phyloP scores from a whole-genome alignment of 352 stramenopile genomes.

The Sclerospora graminicola region DNA sequence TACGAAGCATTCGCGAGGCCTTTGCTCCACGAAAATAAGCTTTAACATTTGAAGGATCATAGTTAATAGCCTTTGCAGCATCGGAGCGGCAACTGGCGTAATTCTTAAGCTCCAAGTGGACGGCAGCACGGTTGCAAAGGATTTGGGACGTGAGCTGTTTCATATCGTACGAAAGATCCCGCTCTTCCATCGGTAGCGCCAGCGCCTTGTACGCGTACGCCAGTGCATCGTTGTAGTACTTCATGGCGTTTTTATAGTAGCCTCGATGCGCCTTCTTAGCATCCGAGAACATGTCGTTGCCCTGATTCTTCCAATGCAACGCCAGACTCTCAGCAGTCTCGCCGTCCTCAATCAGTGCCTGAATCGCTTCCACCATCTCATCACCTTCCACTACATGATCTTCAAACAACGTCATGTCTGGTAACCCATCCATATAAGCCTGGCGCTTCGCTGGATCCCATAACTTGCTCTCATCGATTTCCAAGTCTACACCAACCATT shows the following conservation, averaged over 20 bases:
- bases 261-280: conserved; percentile 53
- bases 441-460: conserved; percentile 72
- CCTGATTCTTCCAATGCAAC: conserved; percentile 84
- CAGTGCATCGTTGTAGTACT: conserved; percentile 75
- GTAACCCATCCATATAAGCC: conserved; percentile 76
- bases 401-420: conserved; percentile 84
- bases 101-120: conserved; percentile 80
- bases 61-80: conserved; percentile 54
- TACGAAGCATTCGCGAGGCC: conserved; percentile 68
- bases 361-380: conserved; percentile 79
- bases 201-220: conserved; percentile 72
- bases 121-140: conserved; percentile 68
- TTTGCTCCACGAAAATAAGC: conserved; percentile 80
- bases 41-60: conserved; percentile 71
- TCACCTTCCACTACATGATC: conserved; percentile 82
- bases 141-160: conserved; percentile 66
- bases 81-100: conserved; percentile 79
- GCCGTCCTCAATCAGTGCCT: conserved; percentile 79
- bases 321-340: conserved; percentile 80
- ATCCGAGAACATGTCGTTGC: conserved; percentile 78
- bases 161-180: conserved; percentile 53
- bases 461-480: conserved; percentile 82
- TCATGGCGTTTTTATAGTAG: conserved; percentile 68
- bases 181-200: conserved; percentile 44
- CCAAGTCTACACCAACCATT: conserved; percentile 79